These are phyloP conservation scores for Pleurotus tuoliensis DNA, from an alignment of 768 basidiomycete genomes.

Conservation along the genomic window DNA sequence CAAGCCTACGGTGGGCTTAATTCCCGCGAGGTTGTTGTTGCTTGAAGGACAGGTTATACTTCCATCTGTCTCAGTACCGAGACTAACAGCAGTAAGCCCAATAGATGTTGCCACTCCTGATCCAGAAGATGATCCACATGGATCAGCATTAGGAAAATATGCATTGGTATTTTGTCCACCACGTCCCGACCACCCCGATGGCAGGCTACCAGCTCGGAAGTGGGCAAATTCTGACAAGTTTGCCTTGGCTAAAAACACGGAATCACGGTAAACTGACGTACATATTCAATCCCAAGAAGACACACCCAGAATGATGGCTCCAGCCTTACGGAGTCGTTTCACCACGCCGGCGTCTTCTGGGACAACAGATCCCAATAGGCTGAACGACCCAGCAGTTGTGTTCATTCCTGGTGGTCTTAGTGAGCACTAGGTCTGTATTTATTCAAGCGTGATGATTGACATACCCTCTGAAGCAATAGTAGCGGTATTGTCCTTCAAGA, in stretches of 20 bases:
- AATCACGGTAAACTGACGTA: neutral
- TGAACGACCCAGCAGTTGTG: conserved; percentile 31
- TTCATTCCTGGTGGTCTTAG: neutral
- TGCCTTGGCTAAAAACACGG: conserved; percentile 39
- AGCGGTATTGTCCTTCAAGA: conserved; percentile 9
- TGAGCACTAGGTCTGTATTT: neutral
- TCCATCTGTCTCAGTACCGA: conserved; percentile 51
- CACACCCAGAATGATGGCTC: conserved; percentile 5
- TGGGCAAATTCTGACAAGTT: conserved; percentile 54
- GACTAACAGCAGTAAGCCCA: conserved; percentile 42
- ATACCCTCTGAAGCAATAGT: conserved; percentile 5
- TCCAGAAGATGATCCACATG: conserved; percentile 58
- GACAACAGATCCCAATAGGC: conserved; percentile 37
- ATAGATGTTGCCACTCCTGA: conserved; percentile 52
- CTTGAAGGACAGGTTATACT: conserved; percentile 51
- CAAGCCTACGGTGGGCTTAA: conserved; percentile 58
- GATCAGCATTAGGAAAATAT: conserved; percentile 48
- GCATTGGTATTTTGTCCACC: conserved; percentile 50
- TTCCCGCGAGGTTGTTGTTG: conserved; percentile 52
- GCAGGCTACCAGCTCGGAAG: conserved; percentile 35
- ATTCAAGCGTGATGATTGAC: neutral
- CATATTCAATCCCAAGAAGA: neutral
- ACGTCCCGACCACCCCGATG: conserved; percentile 57
- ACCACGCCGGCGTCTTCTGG: conserved; percentile 44
- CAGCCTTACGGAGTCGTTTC: conserved; percentile 24